These are phyloP conservation scores for Plasmodium ovale DNA, from an alignment of 169 alveolate genomes.

Conservation along the genomic window DNA sequence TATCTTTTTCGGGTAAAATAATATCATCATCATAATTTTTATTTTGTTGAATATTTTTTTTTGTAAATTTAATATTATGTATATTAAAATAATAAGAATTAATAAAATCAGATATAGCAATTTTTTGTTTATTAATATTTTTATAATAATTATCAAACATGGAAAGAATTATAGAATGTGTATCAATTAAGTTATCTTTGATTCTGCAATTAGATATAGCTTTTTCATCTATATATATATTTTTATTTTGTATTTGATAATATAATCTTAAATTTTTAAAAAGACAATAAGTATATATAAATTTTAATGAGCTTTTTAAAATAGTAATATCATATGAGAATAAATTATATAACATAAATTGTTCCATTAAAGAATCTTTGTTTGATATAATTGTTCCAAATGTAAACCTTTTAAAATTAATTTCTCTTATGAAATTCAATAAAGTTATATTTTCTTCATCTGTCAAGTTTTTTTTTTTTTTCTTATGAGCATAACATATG, in stretches of 20 bases:
- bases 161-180: constrained; percentile 39
- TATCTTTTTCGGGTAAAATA: constrained; percentile 37
- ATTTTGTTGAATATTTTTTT: constrained; percentile 44
- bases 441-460: constrained; percentile 1
- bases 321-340: constrained; percentile 46
- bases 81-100: constrained; percentile 44
- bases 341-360: constrained; percentile 53
- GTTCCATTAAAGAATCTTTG: constrained; percentile 39
- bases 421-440: constrained; percentile 3
- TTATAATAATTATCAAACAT: constrained; percentile 37
- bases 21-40: constrained; percentile 28
- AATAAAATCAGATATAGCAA: constrained; percentile 24
- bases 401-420: constrained; percentile 23
- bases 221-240: constrained; percentile 25
- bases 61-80: constrained; percentile 41
- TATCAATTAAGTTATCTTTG: constrained; percentile 40
- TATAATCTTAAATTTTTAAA: constrained; percentile 48
- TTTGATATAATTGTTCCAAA: background rate
- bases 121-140: constrained; percentile 1
- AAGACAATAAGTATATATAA: constrained; percentile 40
- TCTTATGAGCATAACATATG: background rate
- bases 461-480: constrained; percentile 9
- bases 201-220: constrained; percentile 18
- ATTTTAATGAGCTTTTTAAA: constrained; percentile 28
- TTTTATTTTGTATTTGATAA: constrained; percentile 32